Evolutionary conservation across 805 yeast species (phyloP), one percentile per base, ranked within the genome.

Genomic region (Saccharomycopsis capsularis): DNA sequence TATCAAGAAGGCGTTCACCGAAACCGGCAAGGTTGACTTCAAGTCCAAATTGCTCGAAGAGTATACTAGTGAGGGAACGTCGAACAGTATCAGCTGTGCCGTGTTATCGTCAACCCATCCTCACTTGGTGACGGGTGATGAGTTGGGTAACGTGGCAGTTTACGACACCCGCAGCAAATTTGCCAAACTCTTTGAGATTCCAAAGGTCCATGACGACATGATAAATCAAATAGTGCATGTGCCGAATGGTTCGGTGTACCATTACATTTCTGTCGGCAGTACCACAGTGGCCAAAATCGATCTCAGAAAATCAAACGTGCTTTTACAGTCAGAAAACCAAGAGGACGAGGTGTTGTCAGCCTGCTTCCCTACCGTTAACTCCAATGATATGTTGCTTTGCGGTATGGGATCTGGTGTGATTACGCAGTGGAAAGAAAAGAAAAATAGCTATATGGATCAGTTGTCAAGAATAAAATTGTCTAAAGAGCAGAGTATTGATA

Each of bases 361-460:
- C 58, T 69, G 85, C 35, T 79, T 81, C 67, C 75, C 81, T 1
- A 85, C 82, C 54, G 75, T 75, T 1, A 74, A 79, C 13, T 75
- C 73, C 42, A 85, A 81, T 47, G 81, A 78, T 18, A 73, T 78
- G 0, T 74, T 81, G 3, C 76, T 83, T 3, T 89, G 90, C 57
- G 91, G 96, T 40, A 89, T 88, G 83, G 88, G 95, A 15, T 93
- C 84, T 60, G 98, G 98, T 3, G 76, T 87, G 13, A 72, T 88
- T 4, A 88, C 98, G 0, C 69, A 85, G 13, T 91, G 99, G 99
- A 79, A 78, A 57, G 80, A 83, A 24, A 71, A 76, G 27, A 76
- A 76, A 60, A 87, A 86, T 60, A 75, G 75, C 39, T 74, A 80
- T 53, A 71, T 68, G 51, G 97, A 91, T 63, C 97, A 91, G 66